Conservation (phyloP, 495 filamentous ascomycete genomes). For the Aspergillus nanangensis region DNA sequence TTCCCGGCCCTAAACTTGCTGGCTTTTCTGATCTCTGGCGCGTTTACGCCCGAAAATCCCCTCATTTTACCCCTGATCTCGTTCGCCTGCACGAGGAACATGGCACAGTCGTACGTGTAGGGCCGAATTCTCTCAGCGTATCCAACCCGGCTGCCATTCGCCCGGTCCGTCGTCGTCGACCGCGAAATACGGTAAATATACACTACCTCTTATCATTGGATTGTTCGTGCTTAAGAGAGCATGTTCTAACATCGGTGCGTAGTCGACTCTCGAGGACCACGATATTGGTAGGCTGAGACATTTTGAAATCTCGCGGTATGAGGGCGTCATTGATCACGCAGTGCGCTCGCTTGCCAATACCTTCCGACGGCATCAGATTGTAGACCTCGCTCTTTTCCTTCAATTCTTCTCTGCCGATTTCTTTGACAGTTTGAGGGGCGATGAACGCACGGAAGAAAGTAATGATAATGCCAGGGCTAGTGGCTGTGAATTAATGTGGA, state of each 20-base stretch:
- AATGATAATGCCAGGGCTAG: not conserved
- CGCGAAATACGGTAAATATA: not conserved
- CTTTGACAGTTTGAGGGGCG: not conserved
- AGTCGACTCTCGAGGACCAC: too few relatives aligned
- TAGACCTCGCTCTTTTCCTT: constrained; percentile 9
- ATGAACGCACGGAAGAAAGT: not conserved
- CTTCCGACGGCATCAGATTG: constrained; percentile 2
- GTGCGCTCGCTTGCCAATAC: constrained; percentile 4
- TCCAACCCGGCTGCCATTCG: constrained; percentile 35
- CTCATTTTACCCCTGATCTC: constrained; percentile 7
- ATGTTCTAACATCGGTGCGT: too few relatives aligned
- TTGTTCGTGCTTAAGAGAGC: too few relatives aligned
- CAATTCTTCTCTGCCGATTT: constrained; percentile 13
- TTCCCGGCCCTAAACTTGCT: constrained; percentile 14
- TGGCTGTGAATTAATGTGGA: too few relatives aligned
- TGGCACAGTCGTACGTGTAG: constrained; percentile 52
- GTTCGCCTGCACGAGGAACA: constrained; percentile 42
- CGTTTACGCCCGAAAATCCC: not conserved
- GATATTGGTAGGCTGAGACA: not conserved
- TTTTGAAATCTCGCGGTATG: constrained; percentile 1
- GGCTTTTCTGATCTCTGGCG: constrained; percentile 11
- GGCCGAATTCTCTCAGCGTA: constrained; percentile 51
- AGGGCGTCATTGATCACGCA: constrained; percentile 10
- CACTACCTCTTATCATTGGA: too few relatives aligned
- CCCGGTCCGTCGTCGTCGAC: not conserved